phyloP scores from a whole-genome alignment of 2,329 filamentous ascomycete genomes.

The Sclerotinia nivalis region DNA sequence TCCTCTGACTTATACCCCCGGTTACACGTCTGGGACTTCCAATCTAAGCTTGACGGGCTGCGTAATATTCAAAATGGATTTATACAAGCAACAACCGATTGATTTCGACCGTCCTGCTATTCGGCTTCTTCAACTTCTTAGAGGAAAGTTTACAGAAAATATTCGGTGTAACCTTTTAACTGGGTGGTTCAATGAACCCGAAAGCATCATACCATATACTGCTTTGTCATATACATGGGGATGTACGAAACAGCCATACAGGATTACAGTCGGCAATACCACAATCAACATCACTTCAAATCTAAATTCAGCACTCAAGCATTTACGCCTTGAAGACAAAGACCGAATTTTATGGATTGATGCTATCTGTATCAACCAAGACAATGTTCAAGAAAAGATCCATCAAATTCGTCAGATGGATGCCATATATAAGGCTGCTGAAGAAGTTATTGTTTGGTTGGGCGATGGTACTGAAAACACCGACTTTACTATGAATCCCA shows the following conservation, averaged over 20 bases:
- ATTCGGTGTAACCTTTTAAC: slow-evolving; percentile 25
- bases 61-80: not conserved
- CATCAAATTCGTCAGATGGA: slow-evolving; percentile 23
- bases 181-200: slow-evolving; percentile 16
- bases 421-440: slow-evolving; percentile 9
- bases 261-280: slow-evolving; percentile 21
- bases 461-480: not conserved
- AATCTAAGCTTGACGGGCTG: not conserved
- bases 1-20: not conserved
- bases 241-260: not conserved
- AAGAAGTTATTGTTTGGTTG: slow-evolving; percentile 10
- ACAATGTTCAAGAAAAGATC: slow-evolving; percentile 12
- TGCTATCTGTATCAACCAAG: slow-evolving; percentile 25
- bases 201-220: slow-evolving; percentile 23
- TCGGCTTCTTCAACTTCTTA: slow-evolving; percentile 25
- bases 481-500: slow-evolving; percentile 26
- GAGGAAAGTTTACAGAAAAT: slow-evolving; percentile 17
- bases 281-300: slow-evolving; percentile 24
- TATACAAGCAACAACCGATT: slow-evolving; percentile 22
- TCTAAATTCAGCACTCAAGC: slow-evolving; percentile 24
- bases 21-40: not conserved
- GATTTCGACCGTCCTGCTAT: slow-evolving; percentile 23
- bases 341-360: slow-evolving; percentile 24
- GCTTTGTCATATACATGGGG: slow-evolving; percentile 30
- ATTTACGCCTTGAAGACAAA: slow-evolving; percentile 22